These are phyloP conservation scores for Macrolepiota fuliginosa DNA, from an alignment of 768 basidiomycete genomes.

Conservation along the genomic window DNA sequence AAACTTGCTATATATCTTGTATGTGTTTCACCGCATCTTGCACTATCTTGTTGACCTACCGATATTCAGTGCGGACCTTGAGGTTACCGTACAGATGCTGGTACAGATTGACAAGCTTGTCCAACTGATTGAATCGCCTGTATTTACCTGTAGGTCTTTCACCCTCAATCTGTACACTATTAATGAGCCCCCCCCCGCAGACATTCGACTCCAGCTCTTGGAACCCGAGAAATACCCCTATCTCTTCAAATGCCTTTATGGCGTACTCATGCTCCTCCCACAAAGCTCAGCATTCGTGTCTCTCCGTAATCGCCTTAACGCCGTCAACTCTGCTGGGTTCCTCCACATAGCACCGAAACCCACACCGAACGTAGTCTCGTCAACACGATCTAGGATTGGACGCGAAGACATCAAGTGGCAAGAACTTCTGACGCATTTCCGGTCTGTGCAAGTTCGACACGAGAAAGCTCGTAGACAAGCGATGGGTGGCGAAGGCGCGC, in stretches of 20 bases:
- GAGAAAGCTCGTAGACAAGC: conserved; percentile 87
- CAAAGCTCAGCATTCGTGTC: conserved; percentile 97
- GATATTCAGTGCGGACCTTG: conserved; percentile 79
- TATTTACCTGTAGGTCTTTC: conserved; percentile 82
- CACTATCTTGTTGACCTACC: background rate
- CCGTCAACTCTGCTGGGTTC: conserved; percentile 94
- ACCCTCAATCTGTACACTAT: background rate
- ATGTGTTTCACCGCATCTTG: conserved; percentile 14
- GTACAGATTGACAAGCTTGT: conserved; percentile 98
- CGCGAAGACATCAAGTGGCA: conserved; percentile 97
- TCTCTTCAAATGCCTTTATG: conserved; percentile 97
- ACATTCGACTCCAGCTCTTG: conserved; percentile 87
- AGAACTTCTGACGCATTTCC: conserved; percentile 90
- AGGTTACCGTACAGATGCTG: conserved; percentile 91
- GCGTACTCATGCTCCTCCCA: conserved; percentile 93
- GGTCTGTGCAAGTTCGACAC: conserved; percentile 83
- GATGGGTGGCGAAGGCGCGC: conserved; percentile 58
- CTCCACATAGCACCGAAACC: conserved; percentile 86
- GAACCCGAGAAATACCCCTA: conserved; percentile 97
- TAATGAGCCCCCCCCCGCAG: conserved; percentile 31
- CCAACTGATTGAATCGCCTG: conserved; percentile 95
- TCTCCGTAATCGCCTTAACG: conserved; percentile 88
- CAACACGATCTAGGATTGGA: conserved; percentile 72
- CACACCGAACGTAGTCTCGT: conserved; percentile 27
- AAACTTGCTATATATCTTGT: conserved; percentile 95